A percentile compares a stretch with the other conserved stretches of the same genome.
Conservation (phyloP, 192 early-diverging fungal species). For the Coemansia biformis region DNA sequence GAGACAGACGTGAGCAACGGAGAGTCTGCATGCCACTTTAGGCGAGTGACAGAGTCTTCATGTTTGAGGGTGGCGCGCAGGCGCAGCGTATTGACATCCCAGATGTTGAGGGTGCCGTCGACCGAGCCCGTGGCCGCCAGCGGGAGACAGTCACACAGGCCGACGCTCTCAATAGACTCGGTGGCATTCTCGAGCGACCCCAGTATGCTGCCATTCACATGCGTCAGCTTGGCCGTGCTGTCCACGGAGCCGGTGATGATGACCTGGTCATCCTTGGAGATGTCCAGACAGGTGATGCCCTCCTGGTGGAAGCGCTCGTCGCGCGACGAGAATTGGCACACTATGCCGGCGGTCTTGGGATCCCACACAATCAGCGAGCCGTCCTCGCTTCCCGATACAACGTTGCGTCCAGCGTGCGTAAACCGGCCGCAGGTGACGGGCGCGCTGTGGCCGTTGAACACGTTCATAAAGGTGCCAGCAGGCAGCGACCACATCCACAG, state of each 20-base stretch:
- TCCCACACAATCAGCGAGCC: conserved; percentile 85
- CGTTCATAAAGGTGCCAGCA: conserved; percentile 83
- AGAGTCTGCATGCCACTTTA: conserved; percentile 61
- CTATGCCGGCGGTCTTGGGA: conserved; percentile 76
- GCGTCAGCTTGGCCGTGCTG: conserved; percentile 70
- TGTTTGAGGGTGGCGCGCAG: conserved; percentile 79
- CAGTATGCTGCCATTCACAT: conserved; percentile 75
- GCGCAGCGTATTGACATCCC: conserved; percentile 82
- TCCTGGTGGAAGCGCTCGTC: conserved; percentile 85
- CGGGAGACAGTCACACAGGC: conserved; percentile 63
- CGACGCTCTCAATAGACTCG: conserved; percentile 83
- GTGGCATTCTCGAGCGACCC: conserved; percentile 74
- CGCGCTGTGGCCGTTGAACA: conserved; percentile 84
- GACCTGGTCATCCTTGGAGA: conserved; percentile 70
- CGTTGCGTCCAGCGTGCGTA: conserved; percentile 81
- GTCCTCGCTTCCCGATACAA: conserved; percentile 84
- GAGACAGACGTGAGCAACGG: conserved; percentile 73
- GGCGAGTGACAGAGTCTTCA: conserved; percentile 78
- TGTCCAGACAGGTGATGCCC: conserved; percentile 66
- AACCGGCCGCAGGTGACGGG: conserved; percentile 84
- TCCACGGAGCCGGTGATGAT: conserved; percentile 81
- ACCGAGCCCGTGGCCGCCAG: conserved; percentile 81
- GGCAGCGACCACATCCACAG: conserved; percentile 98
- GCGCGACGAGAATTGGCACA: conserved; percentile 56
- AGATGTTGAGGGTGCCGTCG: conserved; percentile 84